Percentiles rank a stretch among this genome's conserved stretches.
These are phyloP conservation scores for Salix caprea DNA, from an alignment of 345 rosid species.

Conservation along the genomic window DNA sequence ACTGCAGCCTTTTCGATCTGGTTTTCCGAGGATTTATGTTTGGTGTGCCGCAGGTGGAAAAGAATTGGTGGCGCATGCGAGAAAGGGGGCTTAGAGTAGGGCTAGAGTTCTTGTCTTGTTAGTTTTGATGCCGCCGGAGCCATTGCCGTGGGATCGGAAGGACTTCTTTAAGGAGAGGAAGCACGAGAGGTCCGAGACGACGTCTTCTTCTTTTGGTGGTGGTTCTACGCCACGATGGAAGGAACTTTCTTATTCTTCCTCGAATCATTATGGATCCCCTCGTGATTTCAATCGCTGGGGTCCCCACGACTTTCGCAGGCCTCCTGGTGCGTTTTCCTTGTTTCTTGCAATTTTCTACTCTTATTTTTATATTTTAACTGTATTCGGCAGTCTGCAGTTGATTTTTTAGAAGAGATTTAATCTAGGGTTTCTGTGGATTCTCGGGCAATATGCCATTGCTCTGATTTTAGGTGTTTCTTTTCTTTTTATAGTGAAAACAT, in stretches of 20 bases:
- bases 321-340: slow-evolving; percentile 48
- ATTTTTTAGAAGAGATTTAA: background rate
- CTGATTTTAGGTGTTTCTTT: background rate
- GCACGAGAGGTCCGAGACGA: slow-evolving; percentile 55
- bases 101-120: slow-evolving; percentile 11
- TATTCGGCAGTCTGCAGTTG: background rate
- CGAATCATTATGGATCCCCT: slow-evolving; percentile 41
- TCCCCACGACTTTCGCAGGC: slow-evolving; percentile 71
- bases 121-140: slow-evolving; percentile 89
- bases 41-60: background rate
- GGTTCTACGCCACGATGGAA: slow-evolving; percentile 65
- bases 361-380: background rate
- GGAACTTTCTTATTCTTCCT: slow-evolving; percentile 41
- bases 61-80: background rate
- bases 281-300: slow-evolving; percentile 58
- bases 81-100: slow-evolving; percentile 12
- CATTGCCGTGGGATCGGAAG: slow-evolving; percentile 88
- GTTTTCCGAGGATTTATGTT: slow-evolving; percentile 4
- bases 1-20: background rate
- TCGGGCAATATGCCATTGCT: background rate
- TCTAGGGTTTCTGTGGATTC: background rate
- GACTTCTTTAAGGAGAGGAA: slow-evolving; percentile 80
- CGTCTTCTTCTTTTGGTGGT: slow-evolving; percentile 41
- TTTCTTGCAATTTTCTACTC: background rate
- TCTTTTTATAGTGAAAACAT: background rate